phyloP scores from a whole-genome alignment of 441 rosid species.

The Daphne laureola region DNA sequence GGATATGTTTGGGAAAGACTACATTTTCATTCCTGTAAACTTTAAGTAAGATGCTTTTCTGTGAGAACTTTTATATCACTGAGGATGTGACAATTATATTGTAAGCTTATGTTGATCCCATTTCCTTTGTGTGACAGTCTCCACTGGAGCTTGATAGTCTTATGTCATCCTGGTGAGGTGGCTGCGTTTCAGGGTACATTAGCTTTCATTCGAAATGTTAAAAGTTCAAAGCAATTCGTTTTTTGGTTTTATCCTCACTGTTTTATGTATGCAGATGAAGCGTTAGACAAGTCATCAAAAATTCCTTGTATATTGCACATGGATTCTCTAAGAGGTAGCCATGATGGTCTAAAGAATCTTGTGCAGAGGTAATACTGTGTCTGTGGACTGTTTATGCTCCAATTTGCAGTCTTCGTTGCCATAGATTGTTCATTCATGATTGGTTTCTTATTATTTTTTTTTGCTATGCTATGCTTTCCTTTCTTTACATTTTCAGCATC shows the following conservation, averaged over 20 bases:
- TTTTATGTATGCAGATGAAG: constrained; percentile 33
- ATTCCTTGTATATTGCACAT: constrained; percentile 63
- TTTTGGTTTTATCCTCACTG: constrained; percentile 4
- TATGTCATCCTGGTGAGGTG: constrained; percentile 67
- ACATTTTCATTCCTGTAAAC: constrained; percentile 70
- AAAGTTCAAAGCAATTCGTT: constrained; percentile 9
- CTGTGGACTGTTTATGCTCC: no score
- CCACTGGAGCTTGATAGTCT: constrained; percentile 71
- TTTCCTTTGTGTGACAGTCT: constrained; percentile 35
- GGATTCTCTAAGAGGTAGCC: constrained; percentile 69
- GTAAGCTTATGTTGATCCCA: constrained; percentile 21
- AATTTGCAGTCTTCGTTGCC: no score
- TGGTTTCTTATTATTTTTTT: no score
- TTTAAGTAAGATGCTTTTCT: constrained; percentile 39
- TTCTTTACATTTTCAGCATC: not conserved
- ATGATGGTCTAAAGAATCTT: constrained; percentile 59
- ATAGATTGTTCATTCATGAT: no score
- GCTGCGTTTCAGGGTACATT: constrained; percentile 40
- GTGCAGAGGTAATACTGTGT: constrained; percentile 40
- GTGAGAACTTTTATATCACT: constrained; percentile 5
- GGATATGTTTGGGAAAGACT: constrained; percentile 65
- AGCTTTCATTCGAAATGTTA: constrained; percentile 7
- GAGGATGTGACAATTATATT: constrained; percentile 9
- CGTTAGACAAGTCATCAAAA: constrained; percentile 28
- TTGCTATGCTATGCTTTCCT: no score